Evolutionary conservation across 164 flowering plant species (phyloP), one percentile per base, ranked within the genome.

Genomic region (Berberis thunbergii): DNA sequence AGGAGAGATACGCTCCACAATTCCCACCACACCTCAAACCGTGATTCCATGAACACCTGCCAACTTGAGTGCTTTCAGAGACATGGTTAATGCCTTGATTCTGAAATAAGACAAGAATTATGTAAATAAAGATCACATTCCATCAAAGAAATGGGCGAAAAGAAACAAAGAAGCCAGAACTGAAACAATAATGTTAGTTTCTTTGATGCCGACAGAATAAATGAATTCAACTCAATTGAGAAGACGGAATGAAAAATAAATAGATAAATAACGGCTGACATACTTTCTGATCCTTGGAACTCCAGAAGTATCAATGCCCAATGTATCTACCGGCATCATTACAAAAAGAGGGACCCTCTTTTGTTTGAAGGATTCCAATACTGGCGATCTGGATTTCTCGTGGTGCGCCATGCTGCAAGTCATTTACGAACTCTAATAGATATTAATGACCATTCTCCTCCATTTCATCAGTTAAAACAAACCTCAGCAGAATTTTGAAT

Each of bases 11-110:
- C 80, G 80, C 71, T 84, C 88, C 4, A 84, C 86, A 45, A 84
- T 67, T 54, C 88, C 88, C 88, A 82, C 86, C 86, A 82, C 64
- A 79, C 86, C 73, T 84, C 88, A 55, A n/a, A 81, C 86, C 4
- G 81, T 76, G 57, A 84, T 75, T 55, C 86, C 86, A 69, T 84
- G 82, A 48, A 84, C 88, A 72, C 86, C 86, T 41, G 86, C 86
- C 72, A 80, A 74, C 81, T 82, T 82, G 73, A 84, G 83, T 66
- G 86, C 88, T 74, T 77, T 80, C 10, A 84, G 71, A 70, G 84
- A 80, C 49, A 78, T 70, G 49, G 79, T 72, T 67, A 81, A 52
- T 67, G 83, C 82, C 74, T 75, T 78, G 63, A 72, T 60, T 74
- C 82, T 79, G 76, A 61, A 75, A 70, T 54, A 73, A 52, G 58